Evolutionary conservation across 768 basidiomycete species (phyloP).

Genomic region (Calocybe indica): DNA sequence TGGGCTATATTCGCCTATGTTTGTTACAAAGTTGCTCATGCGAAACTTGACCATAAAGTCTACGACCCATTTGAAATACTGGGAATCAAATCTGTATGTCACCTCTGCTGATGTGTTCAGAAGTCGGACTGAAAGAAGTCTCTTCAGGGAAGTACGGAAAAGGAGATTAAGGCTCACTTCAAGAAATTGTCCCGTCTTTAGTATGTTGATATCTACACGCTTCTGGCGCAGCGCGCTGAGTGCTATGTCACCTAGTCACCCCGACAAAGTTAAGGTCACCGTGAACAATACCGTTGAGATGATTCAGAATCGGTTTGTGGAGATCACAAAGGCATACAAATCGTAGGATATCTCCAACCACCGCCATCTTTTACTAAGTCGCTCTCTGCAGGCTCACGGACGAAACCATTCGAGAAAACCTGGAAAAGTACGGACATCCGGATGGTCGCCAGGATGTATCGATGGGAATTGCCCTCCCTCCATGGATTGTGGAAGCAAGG

Average conservation of each 20-base stretch:
- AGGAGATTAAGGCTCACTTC: constrained; percentile 94
- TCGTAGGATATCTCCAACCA: constrained; percentile 41
- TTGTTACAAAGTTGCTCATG: constrained; percentile 55
- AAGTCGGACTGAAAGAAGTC: background rate
- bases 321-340: constrained; percentile 97
- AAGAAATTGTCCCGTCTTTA: constrained; percentile 86
- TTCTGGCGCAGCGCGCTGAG: background rate
- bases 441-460: constrained; percentile 94
- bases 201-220: constrained; percentile 34
- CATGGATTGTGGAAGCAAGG: constrained; percentile 88
- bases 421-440: constrained; percentile 85
- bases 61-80: constrained; percentile 96
- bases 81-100: constrained; percentile 62
- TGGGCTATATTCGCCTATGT: constrained; percentile 72
- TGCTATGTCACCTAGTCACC: constrained; percentile 56
- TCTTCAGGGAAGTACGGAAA: constrained; percentile 62
- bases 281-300: constrained; percentile 82
- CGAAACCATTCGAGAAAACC: constrained; percentile 86
- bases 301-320: constrained; percentile 82
- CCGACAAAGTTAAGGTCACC: constrained; percentile 88
- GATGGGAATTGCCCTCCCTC: constrained; percentile 92
- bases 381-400: constrained; percentile 67
- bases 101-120: background rate
- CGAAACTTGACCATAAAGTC: constrained; percentile 57
- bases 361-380: background rate